phyloP scores from a whole-genome alignment of 2,329 filamentous ascomycete genomes.

The Dryadomyces sulphureus region DNA sequence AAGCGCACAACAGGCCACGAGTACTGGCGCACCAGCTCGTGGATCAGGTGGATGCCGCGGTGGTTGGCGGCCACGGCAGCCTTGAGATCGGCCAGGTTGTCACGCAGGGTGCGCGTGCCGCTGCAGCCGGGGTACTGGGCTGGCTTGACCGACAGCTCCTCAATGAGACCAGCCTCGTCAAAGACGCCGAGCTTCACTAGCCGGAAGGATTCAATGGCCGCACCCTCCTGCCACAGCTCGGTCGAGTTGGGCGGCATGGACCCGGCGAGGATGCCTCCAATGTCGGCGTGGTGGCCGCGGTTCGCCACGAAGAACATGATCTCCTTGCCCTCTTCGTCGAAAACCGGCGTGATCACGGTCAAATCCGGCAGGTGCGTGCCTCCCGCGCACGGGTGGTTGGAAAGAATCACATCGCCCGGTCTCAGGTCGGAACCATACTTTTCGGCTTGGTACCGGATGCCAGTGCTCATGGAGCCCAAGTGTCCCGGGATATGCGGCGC shows the following conservation, averaged over 20 bases:
- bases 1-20: conserved; percentile 15
- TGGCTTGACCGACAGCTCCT: conserved; percentile 50
- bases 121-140: conserved; percentile 45
- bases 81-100: conserved; percentile 62
- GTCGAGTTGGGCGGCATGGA: conserved; percentile 48
- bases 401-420: conserved; percentile 66
- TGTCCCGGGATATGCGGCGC: conserved; percentile 73
- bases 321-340: conserved; percentile 43
- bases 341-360: conserved; percentile 66
- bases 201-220: conserved; percentile 47
- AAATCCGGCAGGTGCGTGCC: conserved; percentile 79
- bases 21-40: conserved; percentile 56
- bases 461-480: conserved; percentile 70
- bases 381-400: conserved; percentile 71
- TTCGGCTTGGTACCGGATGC: conserved; percentile 61
- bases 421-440: conserved; percentile 37
- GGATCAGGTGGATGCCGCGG: conserved; percentile 61
- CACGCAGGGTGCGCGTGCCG: conserved; percentile 55
- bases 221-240: conserved; percentile 48
- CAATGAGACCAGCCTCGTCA: conserved; percentile 54
- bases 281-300: conserved; percentile 68
- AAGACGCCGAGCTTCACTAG: conserved; percentile 54
- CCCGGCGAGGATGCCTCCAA: conserved; percentile 58
- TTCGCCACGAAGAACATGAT: conserved; percentile 74
- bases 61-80: conserved; percentile 63